These are phyloP conservation scores for Juncus inflexus DNA, from an alignment of 176 grass and related monocot species.

Conservation along the genomic window DNA sequence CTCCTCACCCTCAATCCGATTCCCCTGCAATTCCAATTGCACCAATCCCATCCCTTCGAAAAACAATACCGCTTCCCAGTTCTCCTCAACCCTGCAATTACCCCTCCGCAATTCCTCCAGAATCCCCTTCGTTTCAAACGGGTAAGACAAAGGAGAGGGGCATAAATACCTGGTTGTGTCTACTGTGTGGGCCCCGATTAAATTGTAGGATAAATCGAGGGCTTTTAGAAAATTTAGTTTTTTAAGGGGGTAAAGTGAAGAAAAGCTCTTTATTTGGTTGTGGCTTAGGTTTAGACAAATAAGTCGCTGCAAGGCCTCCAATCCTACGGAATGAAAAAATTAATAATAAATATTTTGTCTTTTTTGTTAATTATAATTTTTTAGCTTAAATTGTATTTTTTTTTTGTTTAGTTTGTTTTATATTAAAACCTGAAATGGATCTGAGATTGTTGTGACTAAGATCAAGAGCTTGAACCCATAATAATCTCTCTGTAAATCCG, in stretches of 20 bases:
- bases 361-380: neutral
- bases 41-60: conserved; percentile 47
- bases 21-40: conserved; percentile 67
- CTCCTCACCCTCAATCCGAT: conserved; percentile 41
- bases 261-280: conserved; percentile 73
- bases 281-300: conserved; percentile 68
- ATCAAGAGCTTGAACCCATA: conserved; percentile 89
- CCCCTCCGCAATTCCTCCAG: conserved; percentile 39
- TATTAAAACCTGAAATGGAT: conserved; percentile 65
- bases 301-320: conserved; percentile 84
- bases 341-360: conserved; percentile 6
- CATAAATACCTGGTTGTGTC: conserved; percentile 74
- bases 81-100: conserved; percentile 35
- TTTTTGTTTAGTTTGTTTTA: neutral
- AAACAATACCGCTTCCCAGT: conserved; percentile 62
- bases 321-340: conserved; percentile 45
- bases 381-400: neutral
- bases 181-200: conserved; percentile 57
- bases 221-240: conserved; percentile 56
- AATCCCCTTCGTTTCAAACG: conserved; percentile 36
- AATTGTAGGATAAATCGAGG: conserved; percentile 80
- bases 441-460: conserved; percentile 82
- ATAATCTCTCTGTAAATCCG: conserved; percentile 57
- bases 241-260: conserved; percentile 70
- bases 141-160: conserved; percentile 70